phyloP scores from a whole-genome alignment of 1,139 yeast genomes.

The Yamadazyma kanchanaburiensis region DNA sequence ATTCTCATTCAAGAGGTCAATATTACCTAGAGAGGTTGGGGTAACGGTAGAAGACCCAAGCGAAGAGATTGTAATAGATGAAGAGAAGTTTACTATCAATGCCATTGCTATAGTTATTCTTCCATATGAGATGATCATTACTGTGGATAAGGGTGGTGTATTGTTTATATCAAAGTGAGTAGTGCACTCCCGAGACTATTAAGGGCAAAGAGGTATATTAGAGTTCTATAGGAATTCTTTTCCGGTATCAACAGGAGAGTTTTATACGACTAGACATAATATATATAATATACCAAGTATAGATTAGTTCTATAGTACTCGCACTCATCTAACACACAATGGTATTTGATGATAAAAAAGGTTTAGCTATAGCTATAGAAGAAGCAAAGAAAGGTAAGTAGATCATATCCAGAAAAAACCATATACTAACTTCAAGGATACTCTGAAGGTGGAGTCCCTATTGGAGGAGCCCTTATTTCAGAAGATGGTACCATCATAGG shows the following conservation, averaged over 20 bases:
- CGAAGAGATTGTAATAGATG: constrained; percentile 19
- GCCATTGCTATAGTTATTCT: constrained; percentile 41
- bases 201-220: too few relatives aligned
- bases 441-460: constrained; percentile 89
- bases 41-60: too few relatives aligned
- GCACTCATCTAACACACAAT: constrained; percentile 18
- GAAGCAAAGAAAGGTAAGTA: constrained; percentile 62
- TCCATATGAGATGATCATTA: constrained; percentile 61
- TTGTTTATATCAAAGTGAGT: constrained; percentile 44
- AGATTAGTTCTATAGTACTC: too few relatives aligned
- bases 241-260: neutral
- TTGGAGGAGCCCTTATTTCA: constrained; percentile 72
- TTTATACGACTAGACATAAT: too few relatives aligned
- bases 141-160: constrained; percentile 62
- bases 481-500: constrained; percentile 81
- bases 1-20: too few relatives aligned
- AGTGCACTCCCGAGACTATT: neutral
- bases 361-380: constrained; percentile 67
- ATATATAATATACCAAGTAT: too few relatives aligned
- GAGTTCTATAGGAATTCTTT: too few relatives aligned
- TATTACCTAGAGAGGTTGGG: constrained; percentile 6
- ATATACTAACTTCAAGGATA: constrained; percentile 37
- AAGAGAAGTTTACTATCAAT: constrained; percentile 33
- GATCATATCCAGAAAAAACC: constrained; percentile 1
- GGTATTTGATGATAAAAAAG: constrained; percentile 61